These are phyloP conservation scores for Leccinum longicurvipes DNA, from an alignment of 768 basidiomycete genomes.

Conservation along the genomic window DNA sequence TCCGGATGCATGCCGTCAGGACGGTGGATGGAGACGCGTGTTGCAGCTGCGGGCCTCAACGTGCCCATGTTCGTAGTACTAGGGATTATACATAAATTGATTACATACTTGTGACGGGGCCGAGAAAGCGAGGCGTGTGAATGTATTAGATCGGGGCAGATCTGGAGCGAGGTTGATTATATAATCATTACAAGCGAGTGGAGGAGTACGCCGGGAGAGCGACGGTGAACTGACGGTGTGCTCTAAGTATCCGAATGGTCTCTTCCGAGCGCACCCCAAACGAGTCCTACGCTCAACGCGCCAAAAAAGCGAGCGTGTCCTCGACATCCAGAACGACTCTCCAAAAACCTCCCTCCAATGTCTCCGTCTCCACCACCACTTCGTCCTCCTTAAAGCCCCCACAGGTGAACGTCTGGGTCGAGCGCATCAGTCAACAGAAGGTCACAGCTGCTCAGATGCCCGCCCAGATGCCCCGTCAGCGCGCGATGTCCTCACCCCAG, in stretches of 20 bases:
- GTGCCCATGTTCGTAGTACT: slow-evolving; percentile 19
- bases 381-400: slow-evolving; percentile 18
- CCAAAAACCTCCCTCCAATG: background rate
- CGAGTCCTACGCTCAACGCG: slow-evolving; percentile 58
- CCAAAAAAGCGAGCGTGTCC: slow-evolving; percentile 39
- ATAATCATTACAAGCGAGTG: slow-evolving; percentile 11
- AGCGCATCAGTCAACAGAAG: slow-evolving; percentile 41
- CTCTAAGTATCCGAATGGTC: slow-evolving; percentile 29
- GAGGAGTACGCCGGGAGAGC: slow-evolving; percentile 16
- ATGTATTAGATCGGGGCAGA: slow-evolving; percentile 13
- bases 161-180: slow-evolving; percentile 16
- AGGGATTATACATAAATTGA: background rate
- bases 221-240: slow-evolving; percentile 22
- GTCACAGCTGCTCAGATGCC: slow-evolving; percentile 24
- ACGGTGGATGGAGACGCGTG: slow-evolving; percentile 11
- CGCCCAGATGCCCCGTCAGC: slow-evolving; percentile 13
- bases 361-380: background rate
- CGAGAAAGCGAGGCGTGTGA: slow-evolving; percentile 4
- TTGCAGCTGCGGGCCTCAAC: slow-evolving; percentile 35
- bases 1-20: slow-evolving; percentile 10
- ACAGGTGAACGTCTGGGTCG: slow-evolving; percentile 41
- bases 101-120: background rate
- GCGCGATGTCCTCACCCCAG: slow-evolving; percentile 8
- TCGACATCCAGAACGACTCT: background rate
- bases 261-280: slow-evolving; percentile 36